Evolutionary conservation across 2,329 filamentous ascomycete genomes (phyloP).

Genomic region (Rutstroemia sp.): DNA sequence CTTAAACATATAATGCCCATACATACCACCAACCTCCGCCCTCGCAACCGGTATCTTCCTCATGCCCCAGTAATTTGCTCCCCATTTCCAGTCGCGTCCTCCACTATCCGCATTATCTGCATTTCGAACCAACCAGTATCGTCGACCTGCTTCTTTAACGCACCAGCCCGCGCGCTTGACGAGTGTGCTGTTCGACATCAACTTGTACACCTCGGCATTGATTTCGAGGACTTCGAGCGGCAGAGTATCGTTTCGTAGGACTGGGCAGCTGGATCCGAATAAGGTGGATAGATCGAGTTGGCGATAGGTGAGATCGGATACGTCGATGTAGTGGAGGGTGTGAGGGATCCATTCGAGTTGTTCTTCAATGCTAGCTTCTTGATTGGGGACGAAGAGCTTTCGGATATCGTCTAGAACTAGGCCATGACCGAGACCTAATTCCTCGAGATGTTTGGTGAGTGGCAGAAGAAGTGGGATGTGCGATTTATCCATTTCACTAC

Average conservation of each 20-base stretch:
- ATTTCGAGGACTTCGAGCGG: constrained; percentile 74
- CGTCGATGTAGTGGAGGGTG: constrained; percentile 66
- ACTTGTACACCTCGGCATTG: constrained; percentile 59
- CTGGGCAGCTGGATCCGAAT: constrained; percentile 42
- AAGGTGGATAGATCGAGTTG: constrained; percentile 50
- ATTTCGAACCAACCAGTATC: constrained; percentile 57
- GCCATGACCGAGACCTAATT: constrained; percentile 65
- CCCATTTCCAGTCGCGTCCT: constrained; percentile 70
- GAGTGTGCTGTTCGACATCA: constrained; percentile 46
- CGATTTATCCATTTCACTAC: constrained; percentile 58
- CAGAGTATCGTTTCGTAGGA: constrained; percentile 52
- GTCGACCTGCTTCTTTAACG: constrained; percentile 57
- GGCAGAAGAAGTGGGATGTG: constrained; percentile 59
- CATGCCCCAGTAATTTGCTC: constrained; percentile 78
- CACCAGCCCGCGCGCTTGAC: constrained; percentile 52
- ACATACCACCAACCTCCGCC: constrained; percentile 50
- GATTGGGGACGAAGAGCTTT: constrained; percentile 21
- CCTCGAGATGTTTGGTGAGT: constrained; percentile 66
- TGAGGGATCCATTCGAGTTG: constrained; percentile 44
- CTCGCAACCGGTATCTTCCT: constrained; percentile 54
- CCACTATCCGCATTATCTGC: constrained; percentile 26
- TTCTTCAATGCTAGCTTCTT: constrained; percentile 26
- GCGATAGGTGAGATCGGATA: constrained; percentile 60
- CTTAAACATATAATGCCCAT: constrained; percentile 54
- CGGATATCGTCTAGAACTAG: constrained; percentile 55